Evolutionary conservation across 768 basidiomycete species (phyloP), one percentile per base, ranked within the genome.

Genomic region (Pleurotus tuoliensis): DNA sequence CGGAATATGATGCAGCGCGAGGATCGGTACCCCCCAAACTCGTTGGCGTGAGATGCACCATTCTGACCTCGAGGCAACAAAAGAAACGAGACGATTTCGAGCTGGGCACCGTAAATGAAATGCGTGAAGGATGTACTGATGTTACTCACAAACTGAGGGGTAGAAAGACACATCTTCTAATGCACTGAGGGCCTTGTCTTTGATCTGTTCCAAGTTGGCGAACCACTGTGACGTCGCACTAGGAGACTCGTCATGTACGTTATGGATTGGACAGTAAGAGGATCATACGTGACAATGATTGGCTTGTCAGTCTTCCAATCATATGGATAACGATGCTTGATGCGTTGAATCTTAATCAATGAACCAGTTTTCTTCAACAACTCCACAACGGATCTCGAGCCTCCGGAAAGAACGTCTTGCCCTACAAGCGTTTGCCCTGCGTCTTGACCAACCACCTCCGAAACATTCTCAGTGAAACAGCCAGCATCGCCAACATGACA

Each of bases 41-140:
- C 96, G 88, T 66, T 99, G 96, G 5, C 96, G 88, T 40, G 96
- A 98, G 56, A 99, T 98, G 65, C 96, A 99, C 96, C 96, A 99
- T 73, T 99, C 96, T 0, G 94, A 93, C 9, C 96, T 91, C 0
- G 88, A 88, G 2, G 76, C 81, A 51, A 98, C 79, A 68, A 93
- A 96, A 0, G 94, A 77, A 61, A 92, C 87, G 8, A 99, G 83
- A n/a, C 94, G 87, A 46, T 87, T 89, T 7, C 88, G 86, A 2
- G 94, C 95, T 97, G 37, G 16, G 27, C 16, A 47, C 22, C 30
- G 45, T 25, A 18, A 34, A 46, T 46, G 51, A 13, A 22, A 15
- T 39, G 11, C 57, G 22, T 24, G 8, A 40, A 12, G 24, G 46
- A 44, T 3, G 55, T 20, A 40, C 40, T 2, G 30, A 8, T 3